Conservation (phyloP, 805 yeast genomes). For the Isabelozyma heimii region DNA sequence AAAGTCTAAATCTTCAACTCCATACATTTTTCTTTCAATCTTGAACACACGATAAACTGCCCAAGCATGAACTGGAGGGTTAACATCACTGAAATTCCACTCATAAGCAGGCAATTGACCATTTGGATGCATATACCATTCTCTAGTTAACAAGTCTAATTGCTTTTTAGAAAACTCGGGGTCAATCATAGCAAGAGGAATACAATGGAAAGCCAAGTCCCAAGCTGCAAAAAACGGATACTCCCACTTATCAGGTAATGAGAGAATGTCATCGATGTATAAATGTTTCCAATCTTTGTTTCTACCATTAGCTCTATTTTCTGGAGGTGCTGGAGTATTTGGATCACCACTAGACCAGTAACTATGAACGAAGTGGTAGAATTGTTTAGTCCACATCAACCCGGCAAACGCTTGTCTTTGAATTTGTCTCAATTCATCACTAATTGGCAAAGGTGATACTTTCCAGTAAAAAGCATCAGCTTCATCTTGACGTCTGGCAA, state of each 20-base stretch:
- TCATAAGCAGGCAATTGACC: conserved; percentile 98
- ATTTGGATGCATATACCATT: conserved; percentile 97
- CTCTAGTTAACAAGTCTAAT: conserved; percentile 80
- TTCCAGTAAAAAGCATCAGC: conserved; percentile 94
- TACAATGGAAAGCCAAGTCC: conserved; percentile 95
- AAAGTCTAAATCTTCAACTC: conserved; percentile 76
- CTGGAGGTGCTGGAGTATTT: conserved; percentile 66
- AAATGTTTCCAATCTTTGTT: conserved; percentile 87
- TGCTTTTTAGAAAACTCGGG: conserved; percentile 90
- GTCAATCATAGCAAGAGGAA: conserved; percentile 90
- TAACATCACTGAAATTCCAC: conserved; percentile 95
- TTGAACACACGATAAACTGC: conserved; percentile 84
- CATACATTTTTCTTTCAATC: conserved; percentile 81
- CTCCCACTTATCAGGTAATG: conserved; percentile 95
- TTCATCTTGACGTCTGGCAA: conserved; percentile 74
- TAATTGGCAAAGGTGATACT: conserved; percentile 78
- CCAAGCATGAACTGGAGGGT: conserved; percentile 98
- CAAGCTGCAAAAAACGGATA: conserved; percentile 95
- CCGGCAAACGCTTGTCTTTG: conserved; percentile 96
- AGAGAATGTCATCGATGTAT: conserved; percentile 81
- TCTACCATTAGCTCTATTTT: conserved; percentile 80
- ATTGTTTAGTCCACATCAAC: conserved; percentile 89
- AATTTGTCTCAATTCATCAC: conserved; percentile 73
- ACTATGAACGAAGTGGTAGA: conserved; percentile 78
- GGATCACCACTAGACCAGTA: conserved; percentile 91